Evolutionary conservation across 2,329 filamentous ascomycete genomes (phyloP), one percentile per base, ranked within the genome.

Genomic region (Leptographium lundbergii): DNA sequence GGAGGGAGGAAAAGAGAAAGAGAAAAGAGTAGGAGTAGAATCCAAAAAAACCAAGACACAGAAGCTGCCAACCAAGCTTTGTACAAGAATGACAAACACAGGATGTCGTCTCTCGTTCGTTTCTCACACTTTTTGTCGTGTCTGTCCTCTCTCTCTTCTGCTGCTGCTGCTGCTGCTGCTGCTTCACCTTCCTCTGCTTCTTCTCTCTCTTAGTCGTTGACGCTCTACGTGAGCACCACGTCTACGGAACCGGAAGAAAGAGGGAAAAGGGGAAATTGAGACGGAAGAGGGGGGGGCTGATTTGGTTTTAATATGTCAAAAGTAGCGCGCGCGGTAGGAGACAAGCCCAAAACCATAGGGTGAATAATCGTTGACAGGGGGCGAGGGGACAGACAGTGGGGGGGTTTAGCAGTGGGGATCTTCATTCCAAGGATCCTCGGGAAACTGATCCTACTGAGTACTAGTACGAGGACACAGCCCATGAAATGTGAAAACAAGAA

Each of bases 221-320:
- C 7, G 57, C 60, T 57, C 60, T 52, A 60, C 54, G 51, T 22
- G 60, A 59, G 57, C 60, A 62, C 53, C 59, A 58, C 59, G 59
- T 58, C 61, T 61, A 60, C 57, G 25, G 27, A 29, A 42, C 53
- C 17, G 50, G 25, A 14, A 58, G 48, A 32, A 22, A 53, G 32
- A 29, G 27, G 29, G 50, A 42, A 53, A 56, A 17, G 58, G 50
- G 58, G 34, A 59, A 59, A 54, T 45, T 51, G 56, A 57, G 51
- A 63, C 50, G 50, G 58, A 50, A 47, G 54, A 42, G 56, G 24
- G 39, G 57, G 56, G 59, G 60, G 34, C 56, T 34, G 60, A 57
- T 58, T 61, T 61, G 27, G 60, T 59, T 61, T 61, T 63, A 61
- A 63, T 61, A 63, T 53, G 56, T 56, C 54, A 52, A 56, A 34